Evolutionary conservation across 768 basidiomycete species (phyloP), one percentile per base, ranked within the genome.

Genomic region (Floccularia luteovirens): DNA sequence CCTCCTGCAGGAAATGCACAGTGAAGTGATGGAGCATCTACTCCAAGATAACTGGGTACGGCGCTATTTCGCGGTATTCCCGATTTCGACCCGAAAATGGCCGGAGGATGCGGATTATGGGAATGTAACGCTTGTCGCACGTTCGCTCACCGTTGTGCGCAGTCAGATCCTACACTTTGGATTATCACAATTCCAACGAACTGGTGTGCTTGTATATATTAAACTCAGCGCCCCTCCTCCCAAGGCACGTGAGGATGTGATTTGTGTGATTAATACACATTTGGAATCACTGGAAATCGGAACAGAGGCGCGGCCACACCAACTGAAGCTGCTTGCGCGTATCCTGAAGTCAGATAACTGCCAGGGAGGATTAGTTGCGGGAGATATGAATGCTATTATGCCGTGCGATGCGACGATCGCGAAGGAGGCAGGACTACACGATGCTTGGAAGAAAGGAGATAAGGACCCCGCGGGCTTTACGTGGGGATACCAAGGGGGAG

Each of bases 241-340:
- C 38, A 58, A 19, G 50, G 60, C 48, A 20, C 61, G 44, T 24
- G 64, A 63, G 30, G 64, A 70, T 38, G 63, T 67, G n/a, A 42
- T 86, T 45, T 68, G 82, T 21, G 59, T 87, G 28, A 73, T 75
- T 20, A 88, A 87, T 54, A 84, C 83, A 19, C 85, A 89, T 51
- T 63, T 89, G 36, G 86, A 89, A 58, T 82, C 82, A 8, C 51
- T 80, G 37, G 62, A 66, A 0, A 12, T 37, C 0, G 80, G 79
- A n/a, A 45, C 47, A 16, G 27, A 42, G 6, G 59, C 66, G 44
- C 53, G 68, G 21, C 69, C 72, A 11, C 55, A 55, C 38, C 84
- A 88, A 59, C 45, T 87, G 48, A 56, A 58, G 25, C 57, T 77
- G 31, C 66, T 81, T 38, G 63, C 72, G 11, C 59, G 67, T 17